Evolutionary conservation across 2,329 filamentous ascomycete genomes (phyloP).

Genomic region (Ambrosiella beaveri): DNA sequence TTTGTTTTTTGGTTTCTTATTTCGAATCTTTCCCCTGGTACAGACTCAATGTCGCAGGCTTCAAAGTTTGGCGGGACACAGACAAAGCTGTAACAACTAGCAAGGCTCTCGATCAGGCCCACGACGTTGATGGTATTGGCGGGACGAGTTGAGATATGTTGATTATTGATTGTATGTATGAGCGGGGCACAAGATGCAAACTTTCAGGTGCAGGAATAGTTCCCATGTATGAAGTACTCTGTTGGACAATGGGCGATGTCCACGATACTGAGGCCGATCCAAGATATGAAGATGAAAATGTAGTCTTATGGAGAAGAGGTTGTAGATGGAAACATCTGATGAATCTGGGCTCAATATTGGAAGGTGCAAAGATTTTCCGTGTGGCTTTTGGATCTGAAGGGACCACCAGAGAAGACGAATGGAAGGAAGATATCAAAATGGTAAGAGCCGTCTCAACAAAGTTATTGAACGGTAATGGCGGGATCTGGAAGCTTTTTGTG

Average conservation of each 20-base stretch:
- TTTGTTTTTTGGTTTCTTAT: not conserved
- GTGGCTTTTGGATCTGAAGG: not conserved
- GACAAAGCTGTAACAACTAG: not conserved
- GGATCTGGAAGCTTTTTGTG: not conserved
- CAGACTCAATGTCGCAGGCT: not conserved
- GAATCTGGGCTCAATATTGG: not conserved
- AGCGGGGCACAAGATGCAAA: not conserved
- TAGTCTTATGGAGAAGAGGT: not conserved
- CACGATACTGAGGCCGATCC: too few relatives aligned
- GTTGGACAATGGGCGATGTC: too few relatives aligned
- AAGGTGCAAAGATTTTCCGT: not conserved
- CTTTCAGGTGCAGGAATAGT: not conserved
- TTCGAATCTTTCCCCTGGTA: not conserved
- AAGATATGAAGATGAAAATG: too few relatives aligned
- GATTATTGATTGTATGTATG: not conserved
- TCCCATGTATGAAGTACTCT: too few relatives aligned
- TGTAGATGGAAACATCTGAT: not conserved
- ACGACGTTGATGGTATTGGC: not conserved
- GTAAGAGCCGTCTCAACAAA: not conserved
- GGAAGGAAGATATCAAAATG: not conserved
- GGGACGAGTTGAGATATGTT: not conserved
- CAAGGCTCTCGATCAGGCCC: not conserved
- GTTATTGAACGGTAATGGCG: not conserved
- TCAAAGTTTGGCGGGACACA: not conserved
- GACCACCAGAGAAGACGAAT: not conserved